Percentiles rank a stretch among this genome's conserved stretches.
Conservation (phyloP, 2,329 filamentous ascomycete genomes). For the Curvularia lunata region DNA sequence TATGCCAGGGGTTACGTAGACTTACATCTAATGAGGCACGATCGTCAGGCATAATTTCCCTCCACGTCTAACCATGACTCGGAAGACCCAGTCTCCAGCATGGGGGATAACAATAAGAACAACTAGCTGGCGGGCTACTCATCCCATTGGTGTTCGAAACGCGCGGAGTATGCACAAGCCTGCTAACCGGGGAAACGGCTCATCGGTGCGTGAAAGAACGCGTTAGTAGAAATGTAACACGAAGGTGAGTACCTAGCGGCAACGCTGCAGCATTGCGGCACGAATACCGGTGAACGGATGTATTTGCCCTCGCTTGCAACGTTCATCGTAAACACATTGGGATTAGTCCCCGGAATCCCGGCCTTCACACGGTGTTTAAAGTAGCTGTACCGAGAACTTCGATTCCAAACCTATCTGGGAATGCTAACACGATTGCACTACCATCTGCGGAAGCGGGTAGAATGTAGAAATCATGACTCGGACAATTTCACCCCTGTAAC, state of each 20-base stretch:
- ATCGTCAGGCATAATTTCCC: background rate
- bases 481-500: background rate
- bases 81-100: background rate
- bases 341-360: background rate
- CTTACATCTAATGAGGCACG: background rate
- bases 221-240: background rate
- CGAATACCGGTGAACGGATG: slow-evolving; percentile 1
- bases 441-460: background rate
- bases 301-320: slow-evolving; percentile 5
- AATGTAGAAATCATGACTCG: background rate
- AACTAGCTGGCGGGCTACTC: background rate
- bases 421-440: background rate
- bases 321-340: background rate
- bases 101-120: background rate
- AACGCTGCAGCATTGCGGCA: background rate
- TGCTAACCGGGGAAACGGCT: background rate
- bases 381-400: background rate
- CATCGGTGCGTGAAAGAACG: background rate
- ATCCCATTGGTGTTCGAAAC: background rate
- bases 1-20: slow-evolving; percentile 3
- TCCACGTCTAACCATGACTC: background rate
- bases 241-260: background rate
- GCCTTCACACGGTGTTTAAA: background rate
- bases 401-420: background rate
- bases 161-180: background rate